Conservation (phyloP, 2,329 filamentous ascomycete species). For the Fusarium sp. region DNA sequence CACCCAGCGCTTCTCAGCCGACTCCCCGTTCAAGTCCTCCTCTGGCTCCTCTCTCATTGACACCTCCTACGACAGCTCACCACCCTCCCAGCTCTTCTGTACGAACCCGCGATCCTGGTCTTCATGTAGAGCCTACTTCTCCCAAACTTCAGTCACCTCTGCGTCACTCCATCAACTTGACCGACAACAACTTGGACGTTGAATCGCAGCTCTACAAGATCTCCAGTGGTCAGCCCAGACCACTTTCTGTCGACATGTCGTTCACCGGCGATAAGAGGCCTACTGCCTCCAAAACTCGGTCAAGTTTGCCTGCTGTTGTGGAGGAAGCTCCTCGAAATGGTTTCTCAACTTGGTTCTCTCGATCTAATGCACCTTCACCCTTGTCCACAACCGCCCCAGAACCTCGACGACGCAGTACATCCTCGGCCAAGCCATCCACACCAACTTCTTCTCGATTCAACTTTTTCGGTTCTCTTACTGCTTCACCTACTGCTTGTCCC, state of each 20-base stretch:
- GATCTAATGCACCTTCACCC: conserved; percentile 31
- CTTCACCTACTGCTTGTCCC: conserved; percentile 55
- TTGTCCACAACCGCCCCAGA: conserved; percentile 25
- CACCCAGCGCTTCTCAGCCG: conserved; percentile 25
- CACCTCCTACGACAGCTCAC: conserved; percentile 33
- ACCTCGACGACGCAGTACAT: conserved; percentile 31
- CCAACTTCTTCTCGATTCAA: conserved; percentile 56
- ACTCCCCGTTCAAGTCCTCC: conserved; percentile 21
- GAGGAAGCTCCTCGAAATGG: conserved; percentile 36
- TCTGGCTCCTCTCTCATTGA: conserved; percentile 19
- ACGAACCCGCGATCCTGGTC: conserved; percentile 40
- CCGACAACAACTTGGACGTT: conserved; percentile 25
- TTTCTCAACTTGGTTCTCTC: conserved; percentile 43
- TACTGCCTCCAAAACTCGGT: conserved; percentile 10
- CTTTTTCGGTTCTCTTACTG: conserved; percentile 58
- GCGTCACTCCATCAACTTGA: conserved; percentile 47
- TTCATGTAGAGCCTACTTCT: conserved; percentile 46
- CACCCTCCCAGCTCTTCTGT: conserved; percentile 33
- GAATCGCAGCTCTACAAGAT: conserved; percentile 29
- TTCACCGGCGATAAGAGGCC: conserved; percentile 48
- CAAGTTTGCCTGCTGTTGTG: conserved; percentile 25
- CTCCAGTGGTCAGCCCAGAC: conserved; percentile 21
- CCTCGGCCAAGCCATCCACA: conserved; percentile 50
- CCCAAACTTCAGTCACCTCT: conserved; percentile 49
- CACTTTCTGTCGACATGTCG: conserved; percentile 50